Evolutionary conservation across 2,329 filamentous ascomycete species (phyloP).

Genomic region (Cladosporium sp.): DNA sequence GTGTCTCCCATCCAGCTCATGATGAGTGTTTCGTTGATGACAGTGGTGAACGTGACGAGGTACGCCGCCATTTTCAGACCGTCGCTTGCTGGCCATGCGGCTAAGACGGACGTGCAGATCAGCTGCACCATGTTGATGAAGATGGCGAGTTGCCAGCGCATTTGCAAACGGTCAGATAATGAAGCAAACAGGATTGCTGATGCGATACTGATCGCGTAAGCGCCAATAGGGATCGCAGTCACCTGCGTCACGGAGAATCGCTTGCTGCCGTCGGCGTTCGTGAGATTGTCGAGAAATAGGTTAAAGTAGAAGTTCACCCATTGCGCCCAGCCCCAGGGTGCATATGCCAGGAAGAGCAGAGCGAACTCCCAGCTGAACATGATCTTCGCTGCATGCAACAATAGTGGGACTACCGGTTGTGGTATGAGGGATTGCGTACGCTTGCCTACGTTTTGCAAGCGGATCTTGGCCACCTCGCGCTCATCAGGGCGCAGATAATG

Average conservation of each 20-base stretch:
- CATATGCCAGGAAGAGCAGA: slow-evolving; percentile 6
- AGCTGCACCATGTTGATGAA: slow-evolving; percentile 8
- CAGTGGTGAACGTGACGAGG: not conserved
- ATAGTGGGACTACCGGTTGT: not conserved
- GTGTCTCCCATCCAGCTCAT: slow-evolving; percentile 11
- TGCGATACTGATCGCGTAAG: slow-evolving; percentile 6
- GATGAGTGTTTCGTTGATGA: slow-evolving; percentile 7
- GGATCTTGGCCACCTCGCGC: not conserved
- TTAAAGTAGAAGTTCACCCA: slow-evolving; percentile 11
- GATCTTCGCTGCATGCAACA: not conserved
- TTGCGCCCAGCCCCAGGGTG: slow-evolving; percentile 10
- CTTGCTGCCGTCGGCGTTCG: slow-evolving; percentile 2
- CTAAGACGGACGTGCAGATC: slow-evolving; percentile 1
- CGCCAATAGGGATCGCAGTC: slow-evolving; percentile 1
- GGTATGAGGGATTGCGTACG: slow-evolving; percentile 4
- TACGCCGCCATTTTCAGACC: slow-evolving; percentile 1
- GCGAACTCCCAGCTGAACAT: slow-evolving; percentile 7
- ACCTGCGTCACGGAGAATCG: slow-evolving; percentile 4
- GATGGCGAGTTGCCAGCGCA: slow-evolving; percentile 13
- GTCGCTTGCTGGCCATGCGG: not conserved
- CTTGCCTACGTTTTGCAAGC: slow-evolving; percentile 2
- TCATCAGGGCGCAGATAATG: slow-evolving; percentile 2
- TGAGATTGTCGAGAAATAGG: slow-evolving; percentile 10
- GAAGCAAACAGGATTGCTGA: slow-evolving; percentile 3
- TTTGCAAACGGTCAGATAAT: slow-evolving; percentile 6